A percentile compares a stretch with the other conserved stretches of the same genome.
phyloP scores from a whole-genome alignment of 2,329 filamentous ascomycete genomes.

The Metarhizium rileyi region DNA sequence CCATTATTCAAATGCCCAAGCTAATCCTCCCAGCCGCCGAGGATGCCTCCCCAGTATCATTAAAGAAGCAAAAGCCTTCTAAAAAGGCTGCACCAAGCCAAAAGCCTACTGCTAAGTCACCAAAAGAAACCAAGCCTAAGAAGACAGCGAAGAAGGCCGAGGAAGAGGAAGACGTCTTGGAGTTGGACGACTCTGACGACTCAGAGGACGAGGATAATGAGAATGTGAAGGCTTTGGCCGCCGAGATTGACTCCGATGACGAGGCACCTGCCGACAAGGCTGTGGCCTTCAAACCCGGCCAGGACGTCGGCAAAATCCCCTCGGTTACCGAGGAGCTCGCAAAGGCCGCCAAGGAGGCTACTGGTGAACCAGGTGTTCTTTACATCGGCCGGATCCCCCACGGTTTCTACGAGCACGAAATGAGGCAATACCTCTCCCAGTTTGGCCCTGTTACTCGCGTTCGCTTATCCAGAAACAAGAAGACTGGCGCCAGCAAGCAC shows the following conservation, averaged over 20 bases:
- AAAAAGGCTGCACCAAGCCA: constrained; percentile 1
- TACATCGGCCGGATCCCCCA: constrained; percentile 88
- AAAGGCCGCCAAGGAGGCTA: constrained; percentile 31
- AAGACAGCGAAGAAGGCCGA: constrained; percentile 24
- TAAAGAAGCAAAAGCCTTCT: constrained; percentile 23
- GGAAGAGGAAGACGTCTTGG: constrained; percentile 21
- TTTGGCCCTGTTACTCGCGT: constrained; percentile 75
- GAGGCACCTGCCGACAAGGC: constrained; percentile 28
- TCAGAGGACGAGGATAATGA: constrained; percentile 32
- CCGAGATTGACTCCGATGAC: constrained; percentile 34
- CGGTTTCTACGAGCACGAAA: constrained; percentile 93
- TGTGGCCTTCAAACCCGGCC: constrained; percentile 34
- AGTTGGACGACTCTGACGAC: constrained; percentile 21
- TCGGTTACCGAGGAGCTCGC: constrained; percentile 34
- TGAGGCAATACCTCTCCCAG: constrained; percentile 87
- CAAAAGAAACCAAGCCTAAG: constrained; percentile 12
- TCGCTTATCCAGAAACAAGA: constrained; percentile 82
- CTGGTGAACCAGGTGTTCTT: constrained; percentile 62
- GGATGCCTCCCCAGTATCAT: constrained; percentile 24
- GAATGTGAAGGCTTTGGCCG: constrained; percentile 33
- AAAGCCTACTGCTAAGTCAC: constrained; percentile 18
- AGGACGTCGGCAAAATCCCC: constrained; percentile 42
- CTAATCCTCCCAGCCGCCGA: constrained; percentile 12
- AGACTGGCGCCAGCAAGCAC: constrained; percentile 85
- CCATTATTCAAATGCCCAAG: constrained; percentile 12